A percentile compares a stretch with the other conserved stretches of the same genome.
phyloP scores from a whole-genome alignment of 2,329 filamentous ascomycete species.

The Penicillium sp. region DNA sequence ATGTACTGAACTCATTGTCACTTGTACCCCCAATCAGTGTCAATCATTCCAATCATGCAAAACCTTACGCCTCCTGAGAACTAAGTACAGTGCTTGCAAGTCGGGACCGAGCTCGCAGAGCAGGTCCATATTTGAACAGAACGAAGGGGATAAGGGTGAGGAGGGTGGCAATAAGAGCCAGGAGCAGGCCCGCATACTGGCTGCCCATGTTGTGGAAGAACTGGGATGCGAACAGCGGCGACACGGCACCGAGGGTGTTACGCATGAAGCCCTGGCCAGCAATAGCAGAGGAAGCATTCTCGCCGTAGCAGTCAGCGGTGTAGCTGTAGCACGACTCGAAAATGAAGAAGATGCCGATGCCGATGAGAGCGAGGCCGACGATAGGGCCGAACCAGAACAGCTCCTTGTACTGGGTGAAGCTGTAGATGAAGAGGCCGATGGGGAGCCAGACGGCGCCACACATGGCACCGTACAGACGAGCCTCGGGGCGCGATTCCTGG shows the following conservation, averaged over 20 bases:
- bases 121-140: slow-evolving; percentile 29
- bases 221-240: slow-evolving; percentile 50
- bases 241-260: slow-evolving; percentile 51
- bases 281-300: slow-evolving; percentile 39
- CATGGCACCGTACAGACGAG: slow-evolving; percentile 49
- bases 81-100: slow-evolving; percentile 24
- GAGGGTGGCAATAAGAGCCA: slow-evolving; percentile 45
- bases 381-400: slow-evolving; percentile 49
- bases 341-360: slow-evolving; percentile 53
- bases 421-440: slow-evolving; percentile 51
- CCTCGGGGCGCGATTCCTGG: slow-evolving; percentile 40
- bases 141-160: slow-evolving; percentile 31
- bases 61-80: slow-evolving; percentile 1
- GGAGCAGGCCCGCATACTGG: slow-evolving; percentile 50
- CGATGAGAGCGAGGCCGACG: slow-evolving; percentile 49
- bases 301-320: slow-evolving; percentile 52
- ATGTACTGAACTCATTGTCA: neutral
- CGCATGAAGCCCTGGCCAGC: slow-evolving; percentile 52
- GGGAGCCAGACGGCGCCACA: slow-evolving; percentile 47
- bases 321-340: slow-evolving; percentile 45
- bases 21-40: neutral
- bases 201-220: slow-evolving; percentile 53
- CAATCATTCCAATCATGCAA: neutral
- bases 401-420: slow-evolving; percentile 50
- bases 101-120: slow-evolving; percentile 29